Evolutionary conservation across 306 rosid species (phyloP).

Genomic region (Glycyrrhiza uralensis): DNA sequence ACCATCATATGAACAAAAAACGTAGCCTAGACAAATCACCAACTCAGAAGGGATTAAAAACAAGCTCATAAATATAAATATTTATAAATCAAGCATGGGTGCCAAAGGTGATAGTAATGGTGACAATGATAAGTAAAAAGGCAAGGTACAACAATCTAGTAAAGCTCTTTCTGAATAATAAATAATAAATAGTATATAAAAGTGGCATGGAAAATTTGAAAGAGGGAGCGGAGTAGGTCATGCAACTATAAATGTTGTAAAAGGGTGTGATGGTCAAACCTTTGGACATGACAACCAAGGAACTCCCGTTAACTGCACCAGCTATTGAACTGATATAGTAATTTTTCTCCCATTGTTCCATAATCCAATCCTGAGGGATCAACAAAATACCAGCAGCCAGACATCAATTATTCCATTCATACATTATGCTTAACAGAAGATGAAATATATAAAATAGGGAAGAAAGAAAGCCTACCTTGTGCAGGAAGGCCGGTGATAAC

Average conservation of each 20-base stretch:
- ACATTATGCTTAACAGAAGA: slow-evolving; percentile 12
- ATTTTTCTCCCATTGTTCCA: slow-evolving; percentile 97
- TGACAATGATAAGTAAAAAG: background rate
- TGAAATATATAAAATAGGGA: slow-evolving; percentile 10
- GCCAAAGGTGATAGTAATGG: background rate
- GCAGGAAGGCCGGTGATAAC: slow-evolving; percentile 75
- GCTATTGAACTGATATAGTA: slow-evolving; percentile 90
- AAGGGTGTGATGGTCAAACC: slow-evolving; percentile 40
- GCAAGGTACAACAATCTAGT: background rate
- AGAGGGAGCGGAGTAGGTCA: background rate
- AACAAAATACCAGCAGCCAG: slow-evolving; percentile 16
- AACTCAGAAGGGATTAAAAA: background rate
- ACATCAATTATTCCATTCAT: slow-evolving; percentile 7
- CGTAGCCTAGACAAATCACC: background rate
- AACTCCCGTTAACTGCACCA: slow-evolving; percentile 85
- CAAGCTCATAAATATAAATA: background rate
- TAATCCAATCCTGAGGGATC: slow-evolving; percentile 81
- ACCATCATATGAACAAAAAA: background rate
- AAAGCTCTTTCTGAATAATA: background rate
- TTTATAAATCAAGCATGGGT: background rate
- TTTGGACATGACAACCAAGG: slow-evolving; percentile 97
- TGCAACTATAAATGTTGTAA: background rate
- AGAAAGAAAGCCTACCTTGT: slow-evolving; percentile 54
- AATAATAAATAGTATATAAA: background rate
- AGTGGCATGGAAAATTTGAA: background rate